phyloP scores from a whole-genome alignment of 257 asterid genomes.

The Nicotiana sylvestris region DNA sequence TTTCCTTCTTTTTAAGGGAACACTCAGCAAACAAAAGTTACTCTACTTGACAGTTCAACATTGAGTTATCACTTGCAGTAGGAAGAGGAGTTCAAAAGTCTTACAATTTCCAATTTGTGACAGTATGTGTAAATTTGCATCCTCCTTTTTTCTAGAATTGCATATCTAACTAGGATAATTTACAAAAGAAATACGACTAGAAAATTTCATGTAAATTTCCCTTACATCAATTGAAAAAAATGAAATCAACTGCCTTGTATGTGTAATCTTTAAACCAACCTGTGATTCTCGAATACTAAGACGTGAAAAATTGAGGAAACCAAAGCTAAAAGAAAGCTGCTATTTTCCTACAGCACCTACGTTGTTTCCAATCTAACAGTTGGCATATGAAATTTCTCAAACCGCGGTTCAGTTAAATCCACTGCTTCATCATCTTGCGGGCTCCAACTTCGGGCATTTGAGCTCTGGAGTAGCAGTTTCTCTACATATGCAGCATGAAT shows the following conservation, averaged over 20 bases:
- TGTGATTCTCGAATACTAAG: background rate
- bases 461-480: slow-evolving; percentile 35
- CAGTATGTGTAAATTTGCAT: background rate
- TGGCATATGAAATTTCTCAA: slow-evolving; percentile 63
- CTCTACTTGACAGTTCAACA: background rate
- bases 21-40: background rate
- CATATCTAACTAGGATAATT: background rate
- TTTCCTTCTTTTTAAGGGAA: too few species aligned
- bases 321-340: background rate
- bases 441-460: slow-evolving; percentile 33
- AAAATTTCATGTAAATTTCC: background rate
- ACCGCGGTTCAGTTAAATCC: slow-evolving; percentile 77
- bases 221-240: background rate
- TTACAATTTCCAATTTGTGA: background rate
- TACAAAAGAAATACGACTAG: slow-evolving; percentile 1
- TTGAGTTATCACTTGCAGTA: background rate
- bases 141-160: background rate
- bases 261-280: background rate
- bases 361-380: slow-evolving; percentile 22
- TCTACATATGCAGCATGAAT: slow-evolving; percentile 29
- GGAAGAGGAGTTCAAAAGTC: background rate
- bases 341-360: background rate
- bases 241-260: background rate
- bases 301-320: background rate
- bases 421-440: slow-evolving; percentile 54